Evolutionary conservation across 768 basidiomycete genomes (phyloP), one percentile per base, ranked within the genome.

Genomic region (Crucibulum laeve): DNA sequence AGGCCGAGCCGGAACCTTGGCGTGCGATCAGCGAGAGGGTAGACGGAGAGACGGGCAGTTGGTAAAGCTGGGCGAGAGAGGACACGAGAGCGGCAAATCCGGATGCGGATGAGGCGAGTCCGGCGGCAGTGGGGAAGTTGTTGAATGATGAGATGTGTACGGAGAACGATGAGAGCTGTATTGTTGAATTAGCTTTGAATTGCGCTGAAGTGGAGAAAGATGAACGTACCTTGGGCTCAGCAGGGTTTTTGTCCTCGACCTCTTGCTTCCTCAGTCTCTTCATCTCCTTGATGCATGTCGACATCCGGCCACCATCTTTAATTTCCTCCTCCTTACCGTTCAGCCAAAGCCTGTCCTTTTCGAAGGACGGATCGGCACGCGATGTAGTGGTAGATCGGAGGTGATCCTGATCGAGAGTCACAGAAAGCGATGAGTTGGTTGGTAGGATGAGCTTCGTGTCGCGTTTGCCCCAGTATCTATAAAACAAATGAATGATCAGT

Each of bases 121-220:
- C 96, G 0, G 96, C 96, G 11, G 96, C 96, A 11, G 96, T 99
- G 23, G 96, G 96, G 75, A 99, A 98, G 72, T 98, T 98, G 77
- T 99, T 99, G 69, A 81, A 84, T 5, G 95, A 98, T 44, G 82
- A 81, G 55, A 99, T 92, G 69, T 92, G 93, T 3, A 98, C 79
- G 14, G 76, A 68, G 62, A 69, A 88, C 13, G 68, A 52, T 0
- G 92, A 87, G 26, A 94, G 64, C 84, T 89, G 54, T 18, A 19
- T 3, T 1, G 3, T 2, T 24, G 42, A 22, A 25, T 24, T 30
- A 41, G 46, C 43, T 53, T 11, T 49, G 47, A 35, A 46, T 13
- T 38, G 22, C 33, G 17, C 24, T 23, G 34, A 40, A 32, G 23
- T 10, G 15, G 30, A 42, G 5, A 40, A 25, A 24, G 6, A 38